Evolutionary conservation across 805 yeast species (phyloP), one percentile per base, ranked within the genome.

Genomic region (Clavispora fructus): DNA sequence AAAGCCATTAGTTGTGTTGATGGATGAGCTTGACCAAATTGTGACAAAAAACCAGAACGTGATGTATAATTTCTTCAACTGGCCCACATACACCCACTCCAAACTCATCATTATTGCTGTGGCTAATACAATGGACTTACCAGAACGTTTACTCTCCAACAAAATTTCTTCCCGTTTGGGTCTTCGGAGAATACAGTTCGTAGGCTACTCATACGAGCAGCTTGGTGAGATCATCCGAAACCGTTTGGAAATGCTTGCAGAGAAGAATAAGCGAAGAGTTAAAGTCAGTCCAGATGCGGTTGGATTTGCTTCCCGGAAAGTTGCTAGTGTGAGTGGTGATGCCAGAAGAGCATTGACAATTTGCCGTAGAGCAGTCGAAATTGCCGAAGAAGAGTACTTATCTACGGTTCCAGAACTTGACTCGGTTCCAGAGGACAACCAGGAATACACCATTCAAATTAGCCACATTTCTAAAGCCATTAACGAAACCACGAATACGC

Each of bases 111-210:
- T 94, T 2, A 74, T 94, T 37, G 97, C 98, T 0, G 90, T 94
- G 28, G 97, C 98, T 4, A 94, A 94, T 63, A 91, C 97, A 0
- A 90, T 94, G 97, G 98, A 94, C 68, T 69, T 94, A 41, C 98
- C 99, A 0, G 99, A 94, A 61, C 73, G 97, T 44, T 75, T 83
- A 42, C 69, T 94, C 35, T 82, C 94, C 16, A 92, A 89, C 64
- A 94, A 94, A 64, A 85, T 90, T 4, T 85, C 96, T 0, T 88
- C 97, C 1, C 79, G 99, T 54, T 72, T 94, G 47, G 99, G 99
- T 1, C 73, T 91, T 32, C 80, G 87, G 9, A 78, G 98, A 64
- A 77, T 92, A 35, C 87, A 86, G 64, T 94, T 94, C 59, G 80
- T 89, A 1, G 97, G 98, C 3, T 94, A 94, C 62, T 82, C 90